A percentile compares a stretch with the other conserved stretches of the same genome.
These are phyloP conservation scores for Ophiostoma populinum DNA, from an alignment of 2,329 filamentous ascomycete species.

Conservation along the genomic window DNA sequence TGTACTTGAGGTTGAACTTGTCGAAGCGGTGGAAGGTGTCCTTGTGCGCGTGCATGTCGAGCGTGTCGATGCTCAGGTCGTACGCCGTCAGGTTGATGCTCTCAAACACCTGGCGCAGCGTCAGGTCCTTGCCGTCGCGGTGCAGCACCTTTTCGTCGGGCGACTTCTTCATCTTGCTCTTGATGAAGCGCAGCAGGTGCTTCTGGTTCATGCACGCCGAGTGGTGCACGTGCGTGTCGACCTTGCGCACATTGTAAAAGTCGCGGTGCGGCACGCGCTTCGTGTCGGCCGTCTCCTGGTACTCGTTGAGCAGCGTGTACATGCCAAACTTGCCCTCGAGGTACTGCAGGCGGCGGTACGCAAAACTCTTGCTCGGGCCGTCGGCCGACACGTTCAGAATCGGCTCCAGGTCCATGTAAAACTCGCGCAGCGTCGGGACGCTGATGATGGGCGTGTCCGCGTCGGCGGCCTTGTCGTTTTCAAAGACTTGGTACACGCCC, in stretches of 20 bases:
- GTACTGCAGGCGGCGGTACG: slow-evolving; percentile 85
- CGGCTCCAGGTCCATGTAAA: slow-evolving; percentile 83
- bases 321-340: slow-evolving; percentile 95
- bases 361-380: slow-evolving; percentile 91
- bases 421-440: slow-evolving; percentile 87
- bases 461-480: slow-evolving; percentile 44
- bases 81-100: slow-evolving; percentile 96
- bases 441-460: slow-evolving; percentile 53
- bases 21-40: slow-evolving; percentile 98
- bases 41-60: slow-evolving; percentile 97
- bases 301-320: slow-evolving; percentile 85
- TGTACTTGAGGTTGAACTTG: slow-evolving; percentile 99
- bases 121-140: slow-evolving; percentile 82
- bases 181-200: slow-evolving; percentile 93
- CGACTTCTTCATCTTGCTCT: slow-evolving; percentile 99
- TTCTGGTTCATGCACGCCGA: slow-evolving; percentile 99
- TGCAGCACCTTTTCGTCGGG: slow-evolving; percentile 87
- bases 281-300: slow-evolving; percentile 93
- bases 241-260: slow-evolving; percentile 97
- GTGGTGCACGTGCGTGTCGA: slow-evolving; percentile 97
- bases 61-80: slow-evolving; percentile 90
- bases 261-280: slow-evolving; percentile 96
- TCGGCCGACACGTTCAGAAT: slow-evolving; percentile 84
- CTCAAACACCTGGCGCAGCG: slow-evolving; percentile 82
- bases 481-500: slow-evolving; percentile 86